Conservation (phyloP, 1,284 basidiomycete genomes). For the Grifola frondosa region DNA sequence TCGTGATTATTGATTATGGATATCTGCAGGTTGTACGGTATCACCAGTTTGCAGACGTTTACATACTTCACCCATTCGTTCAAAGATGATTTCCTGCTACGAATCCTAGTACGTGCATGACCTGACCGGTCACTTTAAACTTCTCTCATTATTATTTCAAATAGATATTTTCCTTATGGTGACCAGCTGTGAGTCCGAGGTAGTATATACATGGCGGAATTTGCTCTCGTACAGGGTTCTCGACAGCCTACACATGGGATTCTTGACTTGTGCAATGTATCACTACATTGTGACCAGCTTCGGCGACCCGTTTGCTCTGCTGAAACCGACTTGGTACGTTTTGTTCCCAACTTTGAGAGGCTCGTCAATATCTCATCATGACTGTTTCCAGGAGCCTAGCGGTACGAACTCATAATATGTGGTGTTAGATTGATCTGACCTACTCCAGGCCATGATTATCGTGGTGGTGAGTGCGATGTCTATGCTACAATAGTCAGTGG, state of each 20-base stretch:
- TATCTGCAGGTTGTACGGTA: constrained; percentile 6
- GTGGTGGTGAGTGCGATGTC: background rate
- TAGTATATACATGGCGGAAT: background rate
- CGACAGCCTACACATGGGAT: constrained; percentile 6
- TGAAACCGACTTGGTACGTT: constrained; percentile 8
- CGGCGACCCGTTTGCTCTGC: constrained; percentile 1
- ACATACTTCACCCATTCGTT: constrained; percentile 9
- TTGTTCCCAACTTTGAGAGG: background rate
- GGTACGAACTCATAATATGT: no score
- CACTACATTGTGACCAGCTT: constrained; percentile 8
- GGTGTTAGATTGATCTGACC: no score
- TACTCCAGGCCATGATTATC: constrained; percentile 7
- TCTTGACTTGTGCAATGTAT: constrained; percentile 8
- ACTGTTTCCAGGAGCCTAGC: no score
- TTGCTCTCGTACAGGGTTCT: constrained; percentile 4
- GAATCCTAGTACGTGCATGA: constrained; percentile 4
- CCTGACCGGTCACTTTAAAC: no score
- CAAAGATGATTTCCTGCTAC: constrained; percentile 2
- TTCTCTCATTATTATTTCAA: no score
- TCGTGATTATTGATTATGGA: background rate
- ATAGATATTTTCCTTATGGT: constrained; percentile 10
- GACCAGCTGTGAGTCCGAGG: background rate
- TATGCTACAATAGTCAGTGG: no score
- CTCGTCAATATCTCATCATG: no score
- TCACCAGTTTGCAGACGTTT: constrained; percentile 12